phyloP scores from a whole-genome alignment of 352 stramenopile genomes.

The Blastocystis hominis region DNA sequence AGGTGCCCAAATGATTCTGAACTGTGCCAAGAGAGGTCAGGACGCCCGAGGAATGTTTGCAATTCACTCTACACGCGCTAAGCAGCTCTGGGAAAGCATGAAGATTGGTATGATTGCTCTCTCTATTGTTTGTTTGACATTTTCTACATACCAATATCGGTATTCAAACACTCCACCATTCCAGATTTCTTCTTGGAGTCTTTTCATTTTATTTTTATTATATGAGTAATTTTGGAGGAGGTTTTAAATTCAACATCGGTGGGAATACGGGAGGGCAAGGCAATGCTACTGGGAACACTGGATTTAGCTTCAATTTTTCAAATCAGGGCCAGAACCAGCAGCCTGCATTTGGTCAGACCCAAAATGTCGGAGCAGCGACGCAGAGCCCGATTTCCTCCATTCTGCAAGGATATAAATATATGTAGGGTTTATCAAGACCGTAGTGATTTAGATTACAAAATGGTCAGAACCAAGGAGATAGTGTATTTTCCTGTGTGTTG shows the following conservation, averaged over 20 bases:
- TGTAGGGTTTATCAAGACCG: background rate
- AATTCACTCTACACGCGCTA: background rate
- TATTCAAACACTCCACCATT: too few relatives aligned
- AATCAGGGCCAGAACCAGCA: background rate
- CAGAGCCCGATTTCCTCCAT: background rate
- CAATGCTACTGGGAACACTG: background rate
- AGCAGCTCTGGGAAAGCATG: background rate
- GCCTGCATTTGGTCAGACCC: background rate
- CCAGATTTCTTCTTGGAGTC: too few relatives aligned
- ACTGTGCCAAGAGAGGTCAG: background rate
- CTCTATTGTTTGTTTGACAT: background rate
- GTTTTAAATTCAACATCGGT: too few relatives aligned
- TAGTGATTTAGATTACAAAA: background rate
- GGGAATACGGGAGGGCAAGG: too few relatives aligned
- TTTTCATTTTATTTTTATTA: too few relatives aligned
- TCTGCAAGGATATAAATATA: conserved; percentile 55
- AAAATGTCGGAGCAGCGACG: background rate
- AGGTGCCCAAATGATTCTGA: conserved; percentile 3
- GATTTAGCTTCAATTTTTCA: background rate
- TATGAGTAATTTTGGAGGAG: too few relatives aligned
- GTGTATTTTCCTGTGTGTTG: conserved; percentile 42
- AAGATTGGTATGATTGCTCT: conserved; percentile 1
- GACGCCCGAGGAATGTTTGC: background rate
- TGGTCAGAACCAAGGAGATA: background rate
- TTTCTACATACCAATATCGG: background rate